phyloP scores from a whole-genome alignment of 805 yeast species.

The Blastobotrys chiropterorum region DNA sequence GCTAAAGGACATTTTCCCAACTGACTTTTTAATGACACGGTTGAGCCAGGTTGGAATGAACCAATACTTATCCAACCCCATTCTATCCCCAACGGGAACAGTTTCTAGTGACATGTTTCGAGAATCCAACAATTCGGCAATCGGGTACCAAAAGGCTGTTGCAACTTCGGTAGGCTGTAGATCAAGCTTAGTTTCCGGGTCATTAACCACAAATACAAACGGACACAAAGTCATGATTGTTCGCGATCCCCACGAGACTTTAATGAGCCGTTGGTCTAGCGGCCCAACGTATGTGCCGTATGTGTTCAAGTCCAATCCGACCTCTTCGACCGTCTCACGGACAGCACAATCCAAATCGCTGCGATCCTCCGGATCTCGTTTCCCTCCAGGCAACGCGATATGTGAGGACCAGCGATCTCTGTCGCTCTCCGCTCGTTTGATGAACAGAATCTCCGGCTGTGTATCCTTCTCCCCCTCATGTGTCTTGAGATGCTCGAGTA shows the following conservation, averaged over 20 bases:
- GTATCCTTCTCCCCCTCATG: constrained; percentile 2
- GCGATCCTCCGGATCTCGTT: constrained; percentile 31
- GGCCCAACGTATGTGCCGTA: constrained; percentile 29
- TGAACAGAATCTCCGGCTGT: constrained; percentile 31
- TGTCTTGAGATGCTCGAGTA: constrained; percentile 3
- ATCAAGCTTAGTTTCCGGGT: constrained; percentile 17
- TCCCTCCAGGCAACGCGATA: constrained; percentile 37
- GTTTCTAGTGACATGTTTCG: constrained; percentile 12
- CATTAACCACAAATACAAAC: constrained; percentile 28
- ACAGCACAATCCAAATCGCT: constrained; percentile 31
- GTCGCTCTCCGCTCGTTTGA: constrained; percentile 31
- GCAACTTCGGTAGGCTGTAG: constrained; percentile 34
- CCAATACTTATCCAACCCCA: constrained; percentile 11
- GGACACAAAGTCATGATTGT: constrained; percentile 32
- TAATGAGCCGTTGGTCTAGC: constrained; percentile 31
- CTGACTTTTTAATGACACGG: constrained; percentile 11
- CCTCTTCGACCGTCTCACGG: constrained; percentile 35
- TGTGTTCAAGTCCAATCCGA: constrained; percentile 31
- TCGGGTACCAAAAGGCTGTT: constrained; percentile 33
- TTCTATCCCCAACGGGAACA: constrained; percentile 23
- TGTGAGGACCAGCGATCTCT: constrained; percentile 38
- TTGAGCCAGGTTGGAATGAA: constrained; percentile 9
- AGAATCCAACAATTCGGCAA: constrained; percentile 21
- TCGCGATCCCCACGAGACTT: constrained; percentile 29
- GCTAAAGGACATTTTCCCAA: constrained; percentile 27